phyloP scores from a whole-genome alignment of 1,284 basidiomycete genomes.

The Boletellus deceptivus region DNA sequence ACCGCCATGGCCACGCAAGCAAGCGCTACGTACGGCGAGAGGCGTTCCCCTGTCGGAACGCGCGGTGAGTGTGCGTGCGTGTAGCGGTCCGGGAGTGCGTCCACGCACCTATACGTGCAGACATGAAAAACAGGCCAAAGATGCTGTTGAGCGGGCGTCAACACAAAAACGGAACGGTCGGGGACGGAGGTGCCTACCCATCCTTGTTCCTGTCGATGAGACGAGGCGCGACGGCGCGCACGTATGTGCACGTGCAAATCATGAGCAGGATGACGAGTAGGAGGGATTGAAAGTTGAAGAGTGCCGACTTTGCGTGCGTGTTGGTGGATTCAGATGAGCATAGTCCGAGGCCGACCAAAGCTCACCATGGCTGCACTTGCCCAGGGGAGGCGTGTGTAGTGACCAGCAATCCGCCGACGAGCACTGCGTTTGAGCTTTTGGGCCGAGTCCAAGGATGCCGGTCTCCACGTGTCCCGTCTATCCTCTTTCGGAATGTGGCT shows the following conservation, averaged over 20 bases:
- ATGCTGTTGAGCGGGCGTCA: conserved; percentile 52
- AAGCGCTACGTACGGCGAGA: conserved; percentile 81
- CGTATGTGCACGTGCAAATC: conserved; percentile 97
- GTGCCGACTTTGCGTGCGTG: conserved; percentile 68
- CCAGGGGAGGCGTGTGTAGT: background rate
- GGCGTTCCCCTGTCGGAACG: conserved; percentile 59
- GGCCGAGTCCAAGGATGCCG: too few relatives aligned
- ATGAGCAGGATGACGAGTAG: conserved; percentile 90
- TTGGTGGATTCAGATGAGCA: background rate
- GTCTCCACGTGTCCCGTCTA: background rate
- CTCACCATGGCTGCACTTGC: conserved; percentile 19
- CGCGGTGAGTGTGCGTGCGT: background rate
- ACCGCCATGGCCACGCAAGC: conserved; percentile 82
- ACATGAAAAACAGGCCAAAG: conserved; percentile 90
- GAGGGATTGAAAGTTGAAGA: conserved; percentile 97
- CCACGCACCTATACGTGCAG: conserved; percentile 80
- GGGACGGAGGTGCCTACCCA: conserved; percentile 54
- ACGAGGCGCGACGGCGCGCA: conserved; percentile 85
- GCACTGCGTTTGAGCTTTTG: too few relatives aligned
- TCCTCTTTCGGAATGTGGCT: background rate
- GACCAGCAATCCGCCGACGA: background rate
- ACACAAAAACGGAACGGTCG: background rate
- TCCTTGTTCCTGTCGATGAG: conserved; percentile 93
- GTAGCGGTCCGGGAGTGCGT: too few relatives aligned
- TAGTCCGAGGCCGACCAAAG: too few relatives aligned